These are phyloP conservation scores for Verticillium klebahnii DNA, from an alignment of 2,329 filamentous ascomycete species.

Conservation along the genomic window DNA sequence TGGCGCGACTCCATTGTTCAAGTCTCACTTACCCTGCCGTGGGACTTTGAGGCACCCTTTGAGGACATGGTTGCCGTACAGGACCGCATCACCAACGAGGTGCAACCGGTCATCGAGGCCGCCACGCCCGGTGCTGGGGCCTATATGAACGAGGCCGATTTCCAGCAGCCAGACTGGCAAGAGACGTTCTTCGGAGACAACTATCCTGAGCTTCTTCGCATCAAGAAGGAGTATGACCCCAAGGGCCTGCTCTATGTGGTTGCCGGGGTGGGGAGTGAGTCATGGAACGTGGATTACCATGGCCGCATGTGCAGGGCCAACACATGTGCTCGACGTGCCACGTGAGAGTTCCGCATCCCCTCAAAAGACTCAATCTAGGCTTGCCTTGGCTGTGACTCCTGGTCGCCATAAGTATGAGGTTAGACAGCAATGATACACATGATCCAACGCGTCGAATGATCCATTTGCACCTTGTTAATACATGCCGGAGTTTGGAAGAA, in stretches of 20 bases:
- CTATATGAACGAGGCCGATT: slow-evolving; percentile 26
- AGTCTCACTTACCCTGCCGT: slow-evolving; percentile 19
- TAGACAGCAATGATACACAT: no score
- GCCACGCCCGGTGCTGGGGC: slow-evolving; percentile 18
- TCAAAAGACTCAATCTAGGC: no score
- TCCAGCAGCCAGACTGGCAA: slow-evolving; percentile 24
- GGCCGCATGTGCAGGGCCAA: slow-evolving; percentile 9
- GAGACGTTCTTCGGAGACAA: slow-evolving; percentile 24
- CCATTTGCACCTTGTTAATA: no score
- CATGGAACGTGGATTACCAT: slow-evolving; percentile 15
- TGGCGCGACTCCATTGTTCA: slow-evolving; percentile 38
- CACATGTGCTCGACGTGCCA: slow-evolving; percentile 5
- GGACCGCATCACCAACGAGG: slow-evolving; percentile 22
- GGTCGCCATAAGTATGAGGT: no score
- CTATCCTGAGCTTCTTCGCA: slow-evolving; percentile 18
- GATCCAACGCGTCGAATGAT: no score
- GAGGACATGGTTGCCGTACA: slow-evolving; percentile 15
- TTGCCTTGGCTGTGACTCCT: no score
- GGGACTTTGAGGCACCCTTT: slow-evolving; percentile 3
- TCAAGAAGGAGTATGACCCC: slow-evolving; percentile 27
- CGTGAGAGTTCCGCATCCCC: no score
- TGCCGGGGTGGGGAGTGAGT: slow-evolving; percentile 23
- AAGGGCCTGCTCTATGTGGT: slow-evolving; percentile 21
- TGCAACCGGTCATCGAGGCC: slow-evolving; percentile 22
- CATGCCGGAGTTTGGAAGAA: no score